These are phyloP conservation scores for Lasiosphaeria miniovina DNA, from an alignment of 495 filamentous ascomycete genomes.

Conservation along the genomic window DNA sequence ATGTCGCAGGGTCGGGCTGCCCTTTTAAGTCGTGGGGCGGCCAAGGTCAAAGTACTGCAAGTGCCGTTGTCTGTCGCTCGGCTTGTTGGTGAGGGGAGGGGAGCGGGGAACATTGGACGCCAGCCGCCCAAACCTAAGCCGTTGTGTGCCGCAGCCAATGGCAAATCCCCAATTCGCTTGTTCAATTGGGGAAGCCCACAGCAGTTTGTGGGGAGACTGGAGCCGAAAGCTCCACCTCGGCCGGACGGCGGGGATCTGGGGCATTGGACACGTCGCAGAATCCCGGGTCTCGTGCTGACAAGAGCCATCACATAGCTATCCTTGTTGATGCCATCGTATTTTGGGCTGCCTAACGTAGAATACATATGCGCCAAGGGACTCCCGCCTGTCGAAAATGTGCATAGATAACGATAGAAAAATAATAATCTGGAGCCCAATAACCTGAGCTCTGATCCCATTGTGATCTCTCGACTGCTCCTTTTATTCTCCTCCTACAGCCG, in stretches of 20 bases:
- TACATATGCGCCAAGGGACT: slow-evolving; percentile 21
- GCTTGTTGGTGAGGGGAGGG: not conserved
- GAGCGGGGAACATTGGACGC: slow-evolving; percentile 1
- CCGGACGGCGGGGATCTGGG: no score
- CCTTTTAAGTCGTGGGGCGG: no score
- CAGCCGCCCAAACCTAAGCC: slow-evolving; percentile 12
- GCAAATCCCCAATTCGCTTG: not conserved
- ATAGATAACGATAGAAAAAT: slow-evolving; percentile 10
- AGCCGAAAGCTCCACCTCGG: no score
- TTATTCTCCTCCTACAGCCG: slow-evolving; percentile 15
- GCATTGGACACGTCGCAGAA: no score
- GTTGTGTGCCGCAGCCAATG: slow-evolving; percentile 22
- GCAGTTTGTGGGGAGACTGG: not conserved
- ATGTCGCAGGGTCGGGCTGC: not conserved
- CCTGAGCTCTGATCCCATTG: slow-evolving; percentile 7
- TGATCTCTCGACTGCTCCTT: slow-evolving; percentile 11
- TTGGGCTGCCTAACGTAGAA: slow-evolving; percentile 19
- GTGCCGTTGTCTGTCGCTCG: slow-evolving; percentile 1
- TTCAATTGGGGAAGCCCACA: slow-evolving; percentile 7
- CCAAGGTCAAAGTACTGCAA: not conserved
- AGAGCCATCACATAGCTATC: not conserved
- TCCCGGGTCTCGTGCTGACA: no score
- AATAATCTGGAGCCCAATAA: not conserved
- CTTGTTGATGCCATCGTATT: slow-evolving; percentile 14
- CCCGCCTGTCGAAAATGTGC: slow-evolving; percentile 11